These are phyloP conservation scores for Dendrobium officinale DNA, from an alignment of 106 monocot species.

Conservation along the genomic window DNA sequence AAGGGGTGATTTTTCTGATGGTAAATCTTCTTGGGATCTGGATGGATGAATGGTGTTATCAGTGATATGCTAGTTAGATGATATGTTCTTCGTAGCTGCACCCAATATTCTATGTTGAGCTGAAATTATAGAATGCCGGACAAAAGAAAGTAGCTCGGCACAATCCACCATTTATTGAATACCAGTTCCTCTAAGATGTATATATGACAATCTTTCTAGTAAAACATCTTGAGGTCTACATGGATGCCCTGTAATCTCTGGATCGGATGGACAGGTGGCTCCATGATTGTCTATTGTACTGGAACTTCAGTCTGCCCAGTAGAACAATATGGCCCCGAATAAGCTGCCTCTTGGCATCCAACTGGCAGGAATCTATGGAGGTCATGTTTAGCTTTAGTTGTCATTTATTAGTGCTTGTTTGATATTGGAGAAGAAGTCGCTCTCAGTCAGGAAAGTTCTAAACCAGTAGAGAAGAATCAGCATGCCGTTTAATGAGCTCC, in stretches of 20 bases:
- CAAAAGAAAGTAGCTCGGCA: not conserved
- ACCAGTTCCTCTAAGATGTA: not conserved
- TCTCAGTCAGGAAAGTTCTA: too few species aligned
- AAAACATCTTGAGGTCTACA: not conserved
- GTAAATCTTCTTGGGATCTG: not conserved
- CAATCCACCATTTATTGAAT: not conserved
- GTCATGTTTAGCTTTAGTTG: constrained; percentile 1
- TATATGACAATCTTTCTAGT: not conserved
- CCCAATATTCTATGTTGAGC: not conserved
- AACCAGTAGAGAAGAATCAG: too few species aligned
- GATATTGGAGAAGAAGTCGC: too few species aligned
- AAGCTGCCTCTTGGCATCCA: not conserved
- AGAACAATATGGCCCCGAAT: not conserved
- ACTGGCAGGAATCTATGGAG: not conserved
- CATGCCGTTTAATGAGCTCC: too few species aligned
- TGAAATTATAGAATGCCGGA: not conserved
- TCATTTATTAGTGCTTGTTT: too few species aligned
- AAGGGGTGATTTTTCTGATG: constrained; percentile 3
- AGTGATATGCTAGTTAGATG: not conserved
- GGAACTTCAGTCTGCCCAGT: constrained; percentile 4
- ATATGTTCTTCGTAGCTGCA: not conserved
- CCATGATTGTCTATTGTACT: constrained; percentile 6
- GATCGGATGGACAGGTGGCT: not conserved
- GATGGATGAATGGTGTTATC: constrained; percentile 5
- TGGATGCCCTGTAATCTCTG: not conserved